phyloP scores from a whole-genome alignment of 352 stramenopile genomes.

The Phytophthora pini region DNA sequence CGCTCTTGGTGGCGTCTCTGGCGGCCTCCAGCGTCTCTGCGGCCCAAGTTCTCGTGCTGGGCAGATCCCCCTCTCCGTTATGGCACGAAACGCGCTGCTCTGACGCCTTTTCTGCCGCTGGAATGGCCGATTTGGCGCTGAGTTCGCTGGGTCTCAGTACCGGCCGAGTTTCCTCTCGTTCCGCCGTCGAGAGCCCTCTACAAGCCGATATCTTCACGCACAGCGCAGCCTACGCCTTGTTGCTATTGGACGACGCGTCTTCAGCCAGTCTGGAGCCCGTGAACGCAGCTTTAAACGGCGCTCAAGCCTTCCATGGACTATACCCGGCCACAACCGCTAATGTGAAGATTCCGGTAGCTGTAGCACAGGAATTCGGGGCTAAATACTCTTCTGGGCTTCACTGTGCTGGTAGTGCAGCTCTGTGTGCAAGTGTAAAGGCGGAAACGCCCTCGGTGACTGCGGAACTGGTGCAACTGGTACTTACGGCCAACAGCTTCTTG shows the following conservation, averaged over 20 bases:
- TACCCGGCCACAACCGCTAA: slow-evolving; percentile 29
- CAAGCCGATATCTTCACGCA: slow-evolving; percentile 55
- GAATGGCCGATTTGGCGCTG: slow-evolving; percentile 50
- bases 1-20: slow-evolving; percentile 24
- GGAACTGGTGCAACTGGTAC: slow-evolving; percentile 32
- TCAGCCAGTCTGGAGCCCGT: slow-evolving; percentile 24
- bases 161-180: slow-evolving; percentile 27
- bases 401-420: slow-evolving; percentile 38
- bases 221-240: slow-evolving; percentile 39
- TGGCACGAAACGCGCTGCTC: slow-evolving; percentile 28
- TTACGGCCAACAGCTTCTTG: slow-evolving; percentile 38
- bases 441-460: slow-evolving; percentile 2
- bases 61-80: slow-evolving; percentile 21
- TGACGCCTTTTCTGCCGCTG: slow-evolving; percentile 34
- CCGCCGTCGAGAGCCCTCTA: slow-evolving; percentile 34
- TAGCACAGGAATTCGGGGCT: slow-evolving; percentile 36
- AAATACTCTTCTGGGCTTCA: slow-evolving; percentile 20
- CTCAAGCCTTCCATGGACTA: slow-evolving; percentile 36
- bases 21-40: slow-evolving; percentile 14
- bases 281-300: slow-evolving; percentile 24
- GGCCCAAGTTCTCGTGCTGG: slow-evolving; percentile 40
- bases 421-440: slow-evolving; percentile 34
- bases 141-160: slow-evolving; percentile 42
- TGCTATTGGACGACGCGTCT: slow-evolving; percentile 41
- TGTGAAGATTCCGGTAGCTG: slow-evolving; percentile 31